Percentiles rank a stretch among this genome's conserved stretches.
Conservation (phyloP, 2,329 filamentous ascomycete species). For the Trichoderma oligosporum region DNA sequence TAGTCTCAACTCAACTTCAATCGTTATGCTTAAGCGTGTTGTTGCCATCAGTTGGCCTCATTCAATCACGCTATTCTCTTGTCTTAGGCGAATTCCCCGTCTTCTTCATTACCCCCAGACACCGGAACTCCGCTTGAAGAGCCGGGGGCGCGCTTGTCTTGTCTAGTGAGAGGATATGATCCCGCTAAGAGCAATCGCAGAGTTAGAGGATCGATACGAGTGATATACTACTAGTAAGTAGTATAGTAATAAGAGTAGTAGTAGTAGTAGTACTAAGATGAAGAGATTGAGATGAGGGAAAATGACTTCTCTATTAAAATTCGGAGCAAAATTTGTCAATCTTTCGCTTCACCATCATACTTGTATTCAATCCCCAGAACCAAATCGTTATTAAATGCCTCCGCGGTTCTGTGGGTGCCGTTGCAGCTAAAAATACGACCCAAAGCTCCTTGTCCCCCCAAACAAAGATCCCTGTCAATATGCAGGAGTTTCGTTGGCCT, state of each 20-base stretch:
- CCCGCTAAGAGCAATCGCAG: not conserved
- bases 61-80: not conserved
- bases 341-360: too few species aligned
- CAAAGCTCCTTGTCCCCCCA: not conserved
- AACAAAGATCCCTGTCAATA: not conserved
- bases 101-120: not conserved
- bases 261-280: too few species aligned
- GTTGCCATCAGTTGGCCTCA: not conserved
- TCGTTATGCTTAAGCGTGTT: too few species aligned
- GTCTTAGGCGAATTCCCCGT: not conserved
- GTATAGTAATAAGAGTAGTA: too few species aligned
- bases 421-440: not conserved
- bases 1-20: too few species aligned
- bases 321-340: too few species aligned
- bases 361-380: too few species aligned
- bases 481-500: conserved; percentile 8
- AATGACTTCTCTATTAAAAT: too few species aligned
- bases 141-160: too few species aligned
- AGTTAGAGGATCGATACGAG: not conserved
- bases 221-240: too few species aligned
- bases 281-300: too few species aligned
- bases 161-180: not conserved
- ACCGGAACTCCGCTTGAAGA: not conserved
- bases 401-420: not conserved
- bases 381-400: too few species aligned